Evolutionary conservation across 1,284 basidiomycete species (phyloP).

Genomic region (Earliella scabrosa): DNA sequence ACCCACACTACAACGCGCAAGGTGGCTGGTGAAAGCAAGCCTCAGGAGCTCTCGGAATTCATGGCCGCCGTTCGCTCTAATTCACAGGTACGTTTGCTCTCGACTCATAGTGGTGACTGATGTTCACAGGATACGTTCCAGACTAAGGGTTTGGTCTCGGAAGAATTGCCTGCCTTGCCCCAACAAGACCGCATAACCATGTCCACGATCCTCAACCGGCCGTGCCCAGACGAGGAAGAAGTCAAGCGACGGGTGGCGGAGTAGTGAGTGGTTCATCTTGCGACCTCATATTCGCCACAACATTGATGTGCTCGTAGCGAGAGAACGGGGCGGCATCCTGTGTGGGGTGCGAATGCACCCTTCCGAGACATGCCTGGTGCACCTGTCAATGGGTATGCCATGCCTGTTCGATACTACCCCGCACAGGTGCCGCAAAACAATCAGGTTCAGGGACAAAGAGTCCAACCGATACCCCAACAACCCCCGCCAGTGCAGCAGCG

Average conservation of each 20-base stretch:
- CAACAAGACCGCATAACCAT: slow-evolving; percentile 18
- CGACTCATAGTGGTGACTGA: too few relatives aligned
- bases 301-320: slow-evolving; percentile 4
- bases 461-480: background rate
- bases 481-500: background rate
- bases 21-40: slow-evolving; percentile 52
- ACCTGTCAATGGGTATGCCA: slow-evolving; percentile 2
- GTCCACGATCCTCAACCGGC: slow-evolving; percentile 42
- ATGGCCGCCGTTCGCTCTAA: slow-evolving; percentile 42
- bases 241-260: slow-evolving; percentile 46
- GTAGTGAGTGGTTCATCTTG: slow-evolving; percentile 39
- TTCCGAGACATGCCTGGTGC: slow-evolving; percentile 6
- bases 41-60: slow-evolving; percentile 52
- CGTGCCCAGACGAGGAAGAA: slow-evolving; percentile 44
- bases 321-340: slow-evolving; percentile 12
- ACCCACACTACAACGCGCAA: slow-evolving; percentile 53
- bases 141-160: slow-evolving; percentile 18
- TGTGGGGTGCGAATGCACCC: slow-evolving; percentile 19
- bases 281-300: background rate
- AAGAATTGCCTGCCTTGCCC: slow-evolving; percentile 15
- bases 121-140: background rate
- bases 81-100: slow-evolving; percentile 41
- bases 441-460: background rate
- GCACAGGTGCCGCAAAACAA: background rate
- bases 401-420: slow-evolving; percentile 4